Evolutionary conservation across 306 rosid species (phyloP), one percentile per base, ranked within the genome.

Genomic region (Glycyrrhiza uralensis): DNA sequence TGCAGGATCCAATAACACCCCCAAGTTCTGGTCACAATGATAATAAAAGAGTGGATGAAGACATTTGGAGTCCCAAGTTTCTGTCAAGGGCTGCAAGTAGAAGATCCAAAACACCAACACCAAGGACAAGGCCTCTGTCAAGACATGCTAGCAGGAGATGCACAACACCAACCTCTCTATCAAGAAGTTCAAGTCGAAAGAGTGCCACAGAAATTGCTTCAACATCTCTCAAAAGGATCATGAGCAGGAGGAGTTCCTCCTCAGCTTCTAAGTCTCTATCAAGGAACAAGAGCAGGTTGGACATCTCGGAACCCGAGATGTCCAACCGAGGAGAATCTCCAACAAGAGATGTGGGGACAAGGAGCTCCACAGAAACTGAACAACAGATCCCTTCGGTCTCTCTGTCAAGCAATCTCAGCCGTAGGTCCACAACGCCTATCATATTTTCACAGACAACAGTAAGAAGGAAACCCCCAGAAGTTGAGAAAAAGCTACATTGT

Each of bases 381-480:
- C 24, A 72, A 14, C 30, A 67, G 6, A 49, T 30, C 7, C 63
- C 79, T 26, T 14, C 51, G 10, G 22, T 80, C 1, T 66, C 92
- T 78, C 68, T 85, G 15, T 69, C 87, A 28, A 80, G 80, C 71
- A 78, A 79, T 49, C 50, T 45, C 7, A 85, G 90, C 62, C 78
- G 55, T 58, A 85, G 83, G 61, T 60, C 82, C 49, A 62, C 87
- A 5, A 87, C 93, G 42, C 96, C 97, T 1, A 89, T 94, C 66
- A 82, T 94, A 33, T 94, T 80, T 72, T 94, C 98, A 8, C 97
- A 89, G 64, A 69, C 98, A 42, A 83, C 85, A 2, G 84, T 55
- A 0, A 78, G 84, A 63, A 88, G 67, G 71, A 91, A 87, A 80
- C 92, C 95, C 20, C 81, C 85, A 3, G 88, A 87, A 1, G 32